phyloP scores from a whole-genome alignment of 176 grass and related monocot species.

The Dendrocalamus sinicus region DNA sequence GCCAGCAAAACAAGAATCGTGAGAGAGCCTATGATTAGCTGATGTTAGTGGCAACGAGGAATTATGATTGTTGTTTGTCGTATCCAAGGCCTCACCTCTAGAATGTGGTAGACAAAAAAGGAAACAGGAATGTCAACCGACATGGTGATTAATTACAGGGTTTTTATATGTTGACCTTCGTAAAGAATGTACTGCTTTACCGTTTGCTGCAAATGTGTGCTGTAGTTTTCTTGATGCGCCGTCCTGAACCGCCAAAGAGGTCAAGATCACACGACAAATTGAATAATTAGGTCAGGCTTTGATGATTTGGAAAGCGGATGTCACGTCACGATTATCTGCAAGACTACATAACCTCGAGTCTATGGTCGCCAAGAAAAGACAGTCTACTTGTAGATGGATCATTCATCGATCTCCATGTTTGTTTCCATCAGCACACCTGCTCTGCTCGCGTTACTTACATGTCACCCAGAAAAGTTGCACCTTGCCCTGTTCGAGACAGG shows the following conservation, averaged over 20 bases:
- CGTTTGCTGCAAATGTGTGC: background rate
- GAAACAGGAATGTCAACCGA: too few species aligned
- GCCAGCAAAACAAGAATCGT: constrained; percentile 24
- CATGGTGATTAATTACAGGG: background rate
- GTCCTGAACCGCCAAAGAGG: background rate
- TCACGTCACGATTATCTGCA: constrained; percentile 16
- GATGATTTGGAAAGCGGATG: background rate
- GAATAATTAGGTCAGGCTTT: constrained; percentile 2
- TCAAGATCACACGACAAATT: constrained; percentile 27
- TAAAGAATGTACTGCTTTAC: background rate
- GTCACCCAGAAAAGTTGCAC: background rate
- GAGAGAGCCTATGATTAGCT: background rate
- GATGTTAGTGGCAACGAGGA: background rate
- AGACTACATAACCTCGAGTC: background rate
- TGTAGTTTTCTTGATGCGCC: background rate
- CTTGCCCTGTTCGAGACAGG: background rate
- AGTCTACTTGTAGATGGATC: background rate
- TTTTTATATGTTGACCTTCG: background rate
- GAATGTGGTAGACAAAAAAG: background rate
- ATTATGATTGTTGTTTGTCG: background rate
- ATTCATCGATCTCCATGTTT: background rate
- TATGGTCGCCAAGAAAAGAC: background rate
- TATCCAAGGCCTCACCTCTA: background rate
- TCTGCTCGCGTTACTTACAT: background rate
- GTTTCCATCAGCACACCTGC: constrained; percentile 3